Conservation (phyloP, 2,329 filamentous ascomycete species). For the Aaosphaeria pasadenensis region DNA sequence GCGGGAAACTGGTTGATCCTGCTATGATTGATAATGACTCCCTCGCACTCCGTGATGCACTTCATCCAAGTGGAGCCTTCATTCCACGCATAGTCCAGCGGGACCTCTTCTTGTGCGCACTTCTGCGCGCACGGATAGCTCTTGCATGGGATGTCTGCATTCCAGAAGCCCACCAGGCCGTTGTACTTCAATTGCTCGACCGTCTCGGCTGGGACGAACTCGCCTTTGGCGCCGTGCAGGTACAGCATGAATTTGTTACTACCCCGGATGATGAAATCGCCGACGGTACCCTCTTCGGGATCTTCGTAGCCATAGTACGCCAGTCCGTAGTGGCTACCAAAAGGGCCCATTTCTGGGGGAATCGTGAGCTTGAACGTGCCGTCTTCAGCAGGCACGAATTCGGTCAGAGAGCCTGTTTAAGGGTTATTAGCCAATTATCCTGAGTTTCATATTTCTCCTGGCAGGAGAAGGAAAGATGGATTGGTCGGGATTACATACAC, state of each 20-base stretch:
- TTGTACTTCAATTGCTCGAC: background rate
- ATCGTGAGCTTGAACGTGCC: background rate
- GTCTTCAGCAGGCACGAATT: background rate
- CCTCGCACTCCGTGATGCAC: constrained; percentile 1
- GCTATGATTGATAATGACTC: background rate
- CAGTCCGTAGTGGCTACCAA: background rate
- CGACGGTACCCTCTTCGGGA: background rate
- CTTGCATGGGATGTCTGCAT: background rate
- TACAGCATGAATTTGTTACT: background rate
- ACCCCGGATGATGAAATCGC: background rate
- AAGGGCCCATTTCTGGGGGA: constrained; percentile 1
- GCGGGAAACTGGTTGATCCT: too few relatives aligned
- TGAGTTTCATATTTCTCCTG: too few relatives aligned
- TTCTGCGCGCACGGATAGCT: constrained; percentile 1
- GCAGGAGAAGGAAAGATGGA: too few relatives aligned
- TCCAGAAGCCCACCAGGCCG: background rate
- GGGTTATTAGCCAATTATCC: background rate
- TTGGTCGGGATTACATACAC: background rate
- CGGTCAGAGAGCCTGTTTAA: background rate
- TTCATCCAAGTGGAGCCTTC: background rate
- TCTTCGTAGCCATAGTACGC: background rate
- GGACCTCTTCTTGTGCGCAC: background rate
- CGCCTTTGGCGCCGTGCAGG: background rate
- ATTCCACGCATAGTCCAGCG: background rate
- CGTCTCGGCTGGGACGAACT: background rate